phyloP scores from a whole-genome alignment of 2,329 filamentous ascomycete species.

The Fusarium sp. region DNA sequence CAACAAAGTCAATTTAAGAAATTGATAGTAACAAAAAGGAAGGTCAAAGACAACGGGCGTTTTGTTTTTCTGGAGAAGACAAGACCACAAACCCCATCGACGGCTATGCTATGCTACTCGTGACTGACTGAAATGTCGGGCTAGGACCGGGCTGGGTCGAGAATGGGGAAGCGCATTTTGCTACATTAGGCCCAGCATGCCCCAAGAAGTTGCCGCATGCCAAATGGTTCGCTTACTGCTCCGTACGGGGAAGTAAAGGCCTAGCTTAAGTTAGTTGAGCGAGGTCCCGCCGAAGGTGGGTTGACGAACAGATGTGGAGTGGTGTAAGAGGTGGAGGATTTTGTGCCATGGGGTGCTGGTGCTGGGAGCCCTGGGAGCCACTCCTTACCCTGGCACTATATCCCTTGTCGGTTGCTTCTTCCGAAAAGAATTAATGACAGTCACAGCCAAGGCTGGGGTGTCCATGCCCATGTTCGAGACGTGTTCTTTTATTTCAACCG shows the following conservation, averaged over 20 bases:
- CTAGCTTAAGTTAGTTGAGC: constrained; percentile 46
- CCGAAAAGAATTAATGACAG: constrained; percentile 32
- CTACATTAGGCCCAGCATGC: constrained; percentile 27
- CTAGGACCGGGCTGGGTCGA: constrained; percentile 33
- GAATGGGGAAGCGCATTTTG: constrained; percentile 35
- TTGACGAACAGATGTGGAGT: constrained; percentile 48
- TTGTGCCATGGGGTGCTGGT: constrained; percentile 37
- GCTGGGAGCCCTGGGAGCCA: constrained; percentile 8
- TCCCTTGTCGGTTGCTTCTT: constrained; percentile 37
- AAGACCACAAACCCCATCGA: constrained; percentile 13
- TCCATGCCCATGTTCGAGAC: constrained; percentile 27
- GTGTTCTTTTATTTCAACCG: constrained; percentile 25
- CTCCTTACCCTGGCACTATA: constrained; percentile 6
- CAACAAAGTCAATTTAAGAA: constrained; percentile 8
- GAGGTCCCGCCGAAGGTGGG: constrained; percentile 49
- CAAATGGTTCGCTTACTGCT: constrained; percentile 48
- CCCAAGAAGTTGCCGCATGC: constrained; percentile 41
- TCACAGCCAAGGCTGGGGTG: constrained; percentile 17
- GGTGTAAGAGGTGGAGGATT: constrained; percentile 45
- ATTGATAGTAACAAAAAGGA: constrained; percentile 25
- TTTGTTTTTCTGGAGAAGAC: constrained; percentile 42
- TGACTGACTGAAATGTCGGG: constrained; percentile 42
- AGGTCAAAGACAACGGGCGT: constrained; percentile 32
- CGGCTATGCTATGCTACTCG: constrained; percentile 29
- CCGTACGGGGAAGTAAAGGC: constrained; percentile 41